Evolutionary conservation across 352 stramenopile species (phyloP).

Genomic region (Globisporangium canariense): DNA sequence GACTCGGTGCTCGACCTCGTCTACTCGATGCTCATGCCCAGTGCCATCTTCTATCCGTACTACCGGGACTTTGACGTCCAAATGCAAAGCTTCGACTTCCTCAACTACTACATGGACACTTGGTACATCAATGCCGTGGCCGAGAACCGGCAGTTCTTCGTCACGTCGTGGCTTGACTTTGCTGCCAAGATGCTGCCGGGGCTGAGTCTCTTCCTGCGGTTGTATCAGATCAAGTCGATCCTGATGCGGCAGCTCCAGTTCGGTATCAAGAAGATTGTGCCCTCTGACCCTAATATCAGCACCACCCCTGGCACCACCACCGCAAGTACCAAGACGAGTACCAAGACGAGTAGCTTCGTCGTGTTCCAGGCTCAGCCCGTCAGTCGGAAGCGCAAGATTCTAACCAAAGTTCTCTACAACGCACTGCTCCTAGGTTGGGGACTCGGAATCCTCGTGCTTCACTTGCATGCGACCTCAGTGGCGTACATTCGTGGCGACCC

Average conservation of each 20-base stretch:
- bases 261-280: neutral
- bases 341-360: neutral
- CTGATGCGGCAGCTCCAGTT: conserved; percentile 9
- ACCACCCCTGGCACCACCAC: no score
- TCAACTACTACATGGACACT: conserved; percentile 14
- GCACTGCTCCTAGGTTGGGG: conserved; percentile 21
- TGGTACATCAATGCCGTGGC: conserved; percentile 10
- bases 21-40: conserved; percentile 6
- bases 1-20: conserved; percentile 9
- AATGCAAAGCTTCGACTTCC: conserved; percentile 2
- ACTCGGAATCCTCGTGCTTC: neutral
- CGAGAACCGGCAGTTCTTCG: conserved; percentile 15
- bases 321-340: neutral
- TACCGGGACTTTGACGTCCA: conserved; percentile 12
- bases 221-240: conserved; percentile 13
- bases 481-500: conserved; percentile 4
- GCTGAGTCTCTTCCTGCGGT: conserved; percentile 6
- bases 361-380: neutral
- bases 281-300: neutral
- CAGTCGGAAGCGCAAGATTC: neutral
- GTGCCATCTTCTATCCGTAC: conserved; percentile 10
- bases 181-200: conserved; percentile 11
- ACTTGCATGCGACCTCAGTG: conserved; percentile 17
- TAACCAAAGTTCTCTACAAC: conserved; percentile 6
- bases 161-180: conserved; percentile 10